Evolutionary conservation across 202 grass and related monocot species (phyloP), one percentile per base, ranked within the genome.

Genomic region (Dendrocalamus latiflorus): DNA sequence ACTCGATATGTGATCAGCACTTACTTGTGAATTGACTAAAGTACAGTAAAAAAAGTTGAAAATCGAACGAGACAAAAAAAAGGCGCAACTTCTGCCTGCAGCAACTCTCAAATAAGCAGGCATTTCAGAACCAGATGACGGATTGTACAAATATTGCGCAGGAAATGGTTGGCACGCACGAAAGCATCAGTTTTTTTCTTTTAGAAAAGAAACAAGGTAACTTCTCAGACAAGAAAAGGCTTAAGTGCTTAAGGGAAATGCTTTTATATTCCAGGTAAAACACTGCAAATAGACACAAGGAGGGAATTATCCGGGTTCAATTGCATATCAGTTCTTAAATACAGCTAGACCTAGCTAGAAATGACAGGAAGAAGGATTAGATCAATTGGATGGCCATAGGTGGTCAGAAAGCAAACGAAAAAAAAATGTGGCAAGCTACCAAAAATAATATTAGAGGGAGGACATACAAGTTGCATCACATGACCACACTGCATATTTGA

Each of bases 401-500:
- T 65, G 38, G 20, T 50, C 42, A 33, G 59, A 88, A 41, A 59
- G 18, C 62, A 59, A 79, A 74, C 5, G n/a, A n/a, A n/a, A 79
- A 10, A 37, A 73, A 39, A 58, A 77, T 61, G 28, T 39, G 30
- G 48, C 24, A 84, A 54, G 45, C 4, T 69, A 37, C 21, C 20
- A 47, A 13, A n/a, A 60, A 48, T 41, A 84, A 72, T 48, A 22
- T 58, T 64, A 34, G 62, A 10, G 8, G 49, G 24, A 38, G 17
- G 33, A 6, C n/a, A n/a, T 53, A 58, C 62, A 76, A 80, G 62
- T 28, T 69, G 53, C n/a, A n/a, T n/a, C n/a, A 42, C 34, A 53
- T 74, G 43, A 79, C 25, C 61, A 66, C 75, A 16, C 25, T 59
- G 34, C 80, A 88, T 60, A 79, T 43, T 37, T 51, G 51, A 59